Percentiles rank a stretch among this genome's conserved stretches.
phyloP scores from a whole-genome alignment of 345 rosid species.

The Schrenkiella parvula region DNA sequence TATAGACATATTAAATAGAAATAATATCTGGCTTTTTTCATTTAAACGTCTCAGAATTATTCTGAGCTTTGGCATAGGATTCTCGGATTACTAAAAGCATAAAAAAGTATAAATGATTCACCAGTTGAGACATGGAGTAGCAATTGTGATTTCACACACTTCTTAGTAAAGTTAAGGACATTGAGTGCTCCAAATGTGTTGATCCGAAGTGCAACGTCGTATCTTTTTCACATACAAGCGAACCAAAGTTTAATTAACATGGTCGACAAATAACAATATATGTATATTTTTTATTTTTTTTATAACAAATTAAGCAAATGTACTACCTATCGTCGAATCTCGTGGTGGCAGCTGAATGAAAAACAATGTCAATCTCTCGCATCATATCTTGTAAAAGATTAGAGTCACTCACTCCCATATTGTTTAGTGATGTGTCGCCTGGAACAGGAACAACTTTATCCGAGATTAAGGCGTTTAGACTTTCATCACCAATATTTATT shows the following conservation, averaged over 20 bases:
- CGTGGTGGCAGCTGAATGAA: conserved; percentile 68
- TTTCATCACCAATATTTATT: conserved; percentile 34
- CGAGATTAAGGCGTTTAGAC: conserved; percentile 32
- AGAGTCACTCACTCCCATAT: conserved; percentile 42
- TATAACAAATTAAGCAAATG: background rate
- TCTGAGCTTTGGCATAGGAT: background rate
- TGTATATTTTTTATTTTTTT: too few species aligned
- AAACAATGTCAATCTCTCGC: conserved; percentile 42
- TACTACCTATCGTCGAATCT: conserved; percentile 61
- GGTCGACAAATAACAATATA: background rate
- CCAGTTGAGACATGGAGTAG: conserved; percentile 67
- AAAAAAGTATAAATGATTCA: background rate
- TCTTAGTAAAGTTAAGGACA: conserved; percentile 47
- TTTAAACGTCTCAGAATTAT: background rate
- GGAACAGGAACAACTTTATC: conserved; percentile 44
- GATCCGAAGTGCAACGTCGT: conserved; percentile 51
- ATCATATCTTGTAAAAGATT: conserved; percentile 37
- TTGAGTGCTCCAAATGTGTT: conserved; percentile 50
- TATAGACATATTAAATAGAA: background rate
- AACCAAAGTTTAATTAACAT: background rate
- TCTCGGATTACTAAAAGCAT: background rate
- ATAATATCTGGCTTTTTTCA: too few species aligned
- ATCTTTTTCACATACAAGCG: conserved; percentile 10
- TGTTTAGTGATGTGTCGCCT: conserved; percentile 44
- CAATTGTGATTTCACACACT: conserved; percentile 34